Evolutionary conservation across 2,329 filamentous ascomycete genomes (phyloP), one percentile per base, ranked within the genome.

Genomic region (Setomelanomma holmii): DNA sequence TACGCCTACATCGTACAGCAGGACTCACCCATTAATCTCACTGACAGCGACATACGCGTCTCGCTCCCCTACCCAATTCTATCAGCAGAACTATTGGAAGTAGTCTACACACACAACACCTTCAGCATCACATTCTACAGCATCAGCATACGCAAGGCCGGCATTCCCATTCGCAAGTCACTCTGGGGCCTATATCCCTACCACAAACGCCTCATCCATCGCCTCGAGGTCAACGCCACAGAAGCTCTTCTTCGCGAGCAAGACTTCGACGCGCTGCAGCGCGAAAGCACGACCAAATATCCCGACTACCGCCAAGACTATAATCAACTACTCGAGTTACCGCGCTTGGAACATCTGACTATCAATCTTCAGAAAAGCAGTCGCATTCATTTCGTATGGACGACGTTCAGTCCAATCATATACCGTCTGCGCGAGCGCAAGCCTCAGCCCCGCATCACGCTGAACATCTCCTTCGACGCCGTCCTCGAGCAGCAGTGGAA

Each of bases 341-440:
- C 51, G 2, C 41, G 48, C 3, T 52, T 66, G 4, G 42, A 58
- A 38, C 43, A 24, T 5, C 39, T 66, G n/a, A 45, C 30, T 3
- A 51, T 66, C 22, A 30, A 43, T 2, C 20, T 64, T 30, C 23
- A 55, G 16, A 64, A 62, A 20, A n/a, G 2, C 5, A 14, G 38
- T 1, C n/a, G 45, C 5, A 34, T 6, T 1, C 10, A 20, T 8
- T 53, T 66, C 27, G 22, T 6, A 14, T 61, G 52, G 53, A 41
- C 39, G 16, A 47, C 51, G n/a, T 61, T 66, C 21, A 52, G 45
- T 30, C 56, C 61, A 1, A 49, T 60, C 12, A 14, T 66, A 4
- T 46, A 45, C 20, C 23, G 27, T 10, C 40, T 66, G 10, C 56
- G 59, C n/a, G 42, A 43, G 19, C 33, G 12, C 14, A 42, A 36